phyloP scores from a whole-genome alignment of 345 rosid genomes.

The Stellera chamaejasme region DNA sequence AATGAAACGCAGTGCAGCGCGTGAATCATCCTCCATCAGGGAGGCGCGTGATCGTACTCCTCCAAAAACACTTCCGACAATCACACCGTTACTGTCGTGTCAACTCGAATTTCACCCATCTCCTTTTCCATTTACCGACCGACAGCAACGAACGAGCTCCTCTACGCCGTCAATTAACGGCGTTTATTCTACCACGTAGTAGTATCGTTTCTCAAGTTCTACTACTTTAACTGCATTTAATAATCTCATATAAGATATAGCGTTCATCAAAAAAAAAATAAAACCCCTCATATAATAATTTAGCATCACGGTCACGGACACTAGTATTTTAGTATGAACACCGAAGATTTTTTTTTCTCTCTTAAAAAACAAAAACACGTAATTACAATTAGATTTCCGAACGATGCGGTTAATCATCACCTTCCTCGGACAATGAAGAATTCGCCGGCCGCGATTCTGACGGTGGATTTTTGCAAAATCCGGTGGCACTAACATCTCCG shows the following conservation, averaged over 20 bases:
- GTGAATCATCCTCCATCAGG: not conserved
- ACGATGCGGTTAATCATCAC: slow-evolving; percentile 15
- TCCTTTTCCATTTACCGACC: not conserved
- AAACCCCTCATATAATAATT: too few species aligned
- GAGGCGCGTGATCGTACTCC: too few species aligned
- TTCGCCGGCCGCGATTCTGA: slow-evolving; percentile 1
- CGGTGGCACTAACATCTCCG: not conserved
- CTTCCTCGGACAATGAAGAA: not conserved
- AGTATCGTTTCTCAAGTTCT: too few species aligned
- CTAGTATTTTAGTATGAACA: too few species aligned
- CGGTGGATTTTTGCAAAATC: slow-evolving; percentile 43
- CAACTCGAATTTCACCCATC: not conserved
- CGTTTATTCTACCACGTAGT: too few species aligned
- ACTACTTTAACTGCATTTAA: too few species aligned
- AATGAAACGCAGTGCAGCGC: not conserved
- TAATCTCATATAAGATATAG: too few species aligned
- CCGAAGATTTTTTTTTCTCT: too few species aligned
- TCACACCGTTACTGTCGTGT: not conserved
- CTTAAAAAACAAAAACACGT: not conserved
- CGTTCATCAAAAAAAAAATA: too few species aligned
- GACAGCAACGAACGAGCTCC: not conserved
- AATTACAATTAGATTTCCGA: slow-evolving; percentile 1
- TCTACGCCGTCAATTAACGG: too few species aligned
- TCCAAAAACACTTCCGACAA: slow-evolving; percentile 8
- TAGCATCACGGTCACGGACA: too few species aligned